These are phyloP conservation scores for Debaryomyces nepalensis DNA, from an alignment of 1,139 yeast species.

Conservation along the genomic window DNA sequence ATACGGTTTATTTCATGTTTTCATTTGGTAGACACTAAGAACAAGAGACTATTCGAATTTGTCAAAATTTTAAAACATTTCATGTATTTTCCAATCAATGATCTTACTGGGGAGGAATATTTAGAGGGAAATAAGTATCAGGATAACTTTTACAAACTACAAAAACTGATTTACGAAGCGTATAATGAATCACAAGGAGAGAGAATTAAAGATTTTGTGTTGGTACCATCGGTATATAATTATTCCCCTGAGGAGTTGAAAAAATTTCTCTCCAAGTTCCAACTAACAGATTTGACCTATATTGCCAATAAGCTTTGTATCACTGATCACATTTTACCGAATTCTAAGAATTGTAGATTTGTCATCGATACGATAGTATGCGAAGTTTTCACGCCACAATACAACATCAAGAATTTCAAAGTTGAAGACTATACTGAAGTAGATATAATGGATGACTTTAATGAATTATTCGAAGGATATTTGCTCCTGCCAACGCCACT, in stretches of 20 bases:
- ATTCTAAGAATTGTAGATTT: conserved; percentile 2
- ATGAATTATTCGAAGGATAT: not conserved
- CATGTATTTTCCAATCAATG: conserved; percentile 46
- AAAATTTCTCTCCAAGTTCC: conserved; percentile 8
- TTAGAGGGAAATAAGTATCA: not conserved
- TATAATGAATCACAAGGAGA: conserved; percentile 4
- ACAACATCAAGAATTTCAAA: not conserved
- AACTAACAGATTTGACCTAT: not conserved
- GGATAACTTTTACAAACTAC: conserved; percentile 13
- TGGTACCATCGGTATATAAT: conserved; percentile 15
- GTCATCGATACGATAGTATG: conserved; percentile 7
- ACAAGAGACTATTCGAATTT: conserved; percentile 5
- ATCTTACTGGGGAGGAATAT: conserved; percentile 36
- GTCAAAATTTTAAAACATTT: conserved; percentile 28
- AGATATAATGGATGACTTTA: conserved; percentile 15
- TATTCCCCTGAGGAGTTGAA: conserved; percentile 4
- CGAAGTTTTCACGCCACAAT: conserved; percentile 3
- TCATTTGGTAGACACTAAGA: conserved; percentile 2
- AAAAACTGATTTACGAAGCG: conserved; percentile 11
- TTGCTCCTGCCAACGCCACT: conserved; percentile 8
- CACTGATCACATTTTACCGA: conserved; percentile 1
- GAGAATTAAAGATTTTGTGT: conserved; percentile 5
- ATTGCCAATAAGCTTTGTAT: conserved; percentile 6
- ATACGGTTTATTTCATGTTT: conserved; percentile 22
- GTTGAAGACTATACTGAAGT: conserved; percentile 16